Percentiles rank a stretch among this genome's conserved stretches.
Conservation (phyloP, 2,329 filamentous ascomycete genomes). For the Trichophyton simii region DNA sequence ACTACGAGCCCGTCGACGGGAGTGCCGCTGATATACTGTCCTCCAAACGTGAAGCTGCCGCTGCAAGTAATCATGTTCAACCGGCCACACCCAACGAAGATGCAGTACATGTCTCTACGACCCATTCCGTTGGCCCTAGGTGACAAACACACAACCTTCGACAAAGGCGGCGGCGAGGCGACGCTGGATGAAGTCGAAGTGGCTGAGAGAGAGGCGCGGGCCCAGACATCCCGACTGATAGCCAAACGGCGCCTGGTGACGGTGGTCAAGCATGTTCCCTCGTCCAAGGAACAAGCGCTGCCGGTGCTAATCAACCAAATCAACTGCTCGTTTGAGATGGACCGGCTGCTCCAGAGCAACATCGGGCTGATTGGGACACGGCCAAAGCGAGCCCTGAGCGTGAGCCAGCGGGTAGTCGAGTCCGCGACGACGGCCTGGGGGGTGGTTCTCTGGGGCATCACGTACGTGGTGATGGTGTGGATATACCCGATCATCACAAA, state of each 20-base stretch:
- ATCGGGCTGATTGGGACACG: constrained; percentile 71
- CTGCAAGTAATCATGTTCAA: constrained; percentile 86
- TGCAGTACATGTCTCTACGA: constrained; percentile 91
- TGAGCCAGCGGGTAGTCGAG: constrained; percentile 87
- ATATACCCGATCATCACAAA: constrained; percentile 63
- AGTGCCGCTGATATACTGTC: constrained; percentile 62
- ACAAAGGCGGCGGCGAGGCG: constrained; percentile 15
- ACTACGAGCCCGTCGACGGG: constrained; percentile 39
- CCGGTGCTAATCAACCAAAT: constrained; percentile 79
- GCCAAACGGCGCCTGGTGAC: constrained; percentile 83
- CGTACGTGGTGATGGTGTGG: constrained; percentile 60
- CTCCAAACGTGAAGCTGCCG: constrained; percentile 50
- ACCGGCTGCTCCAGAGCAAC: constrained; percentile 76
- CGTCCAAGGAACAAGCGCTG: constrained; percentile 70
- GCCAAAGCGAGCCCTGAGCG: constrained; percentile 72
- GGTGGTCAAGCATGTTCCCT: constrained; percentile 61
- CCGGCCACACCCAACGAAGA: constrained; percentile 66
- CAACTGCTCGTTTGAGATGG: constrained; percentile 89
- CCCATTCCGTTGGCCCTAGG: constrained; percentile 80
- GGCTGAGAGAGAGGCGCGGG: constrained; percentile 57
- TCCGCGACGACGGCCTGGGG: constrained; percentile 80
- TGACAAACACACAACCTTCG: constrained; percentile 46
- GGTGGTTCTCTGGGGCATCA: constrained; percentile 54
- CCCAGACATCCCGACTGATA: constrained; percentile 54
- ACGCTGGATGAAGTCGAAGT: constrained; percentile 51